A percentile compares a stretch with the other conserved stretches of the same genome.
phyloP scores from a whole-genome alignment of 176 grass and related monocot species.

The Carex scoparia region DNA sequence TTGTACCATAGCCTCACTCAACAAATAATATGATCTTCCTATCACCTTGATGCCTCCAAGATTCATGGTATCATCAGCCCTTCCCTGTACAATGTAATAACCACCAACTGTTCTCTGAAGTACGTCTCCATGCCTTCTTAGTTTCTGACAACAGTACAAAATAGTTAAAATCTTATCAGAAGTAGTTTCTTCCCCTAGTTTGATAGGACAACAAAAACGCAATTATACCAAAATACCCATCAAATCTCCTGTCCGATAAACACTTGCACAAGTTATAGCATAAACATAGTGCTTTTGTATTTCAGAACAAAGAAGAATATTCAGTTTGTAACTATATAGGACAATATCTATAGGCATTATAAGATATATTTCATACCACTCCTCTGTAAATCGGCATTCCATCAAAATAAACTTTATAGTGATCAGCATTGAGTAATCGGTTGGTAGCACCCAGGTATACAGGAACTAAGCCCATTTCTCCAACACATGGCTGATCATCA shows the following conservation, averaged over 20 bases:
- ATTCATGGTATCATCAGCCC: slow-evolving; percentile 98
- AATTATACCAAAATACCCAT: background rate
- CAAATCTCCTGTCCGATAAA: background rate
- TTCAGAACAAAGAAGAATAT: background rate
- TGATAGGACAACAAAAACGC: background rate
- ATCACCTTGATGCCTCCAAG: slow-evolving; percentile 94
- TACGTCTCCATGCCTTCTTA: slow-evolving; percentile 89
- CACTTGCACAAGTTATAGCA: background rate
- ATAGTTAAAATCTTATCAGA: background rate
- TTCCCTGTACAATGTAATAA: slow-evolving; percentile 83
- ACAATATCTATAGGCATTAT: background rate
- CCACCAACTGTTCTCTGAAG: slow-evolving; percentile 82
- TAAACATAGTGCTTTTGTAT: background rate
- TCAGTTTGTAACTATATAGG: background rate
- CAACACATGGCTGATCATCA: slow-evolving; percentile 77
- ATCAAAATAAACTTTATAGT: slow-evolving; percentile 95
- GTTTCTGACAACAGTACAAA: slow-evolving; percentile 39
- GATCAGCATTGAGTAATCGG: slow-evolving; percentile 64
- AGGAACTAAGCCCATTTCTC: slow-evolving; percentile 90
- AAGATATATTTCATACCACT: slow-evolving; percentile 41
- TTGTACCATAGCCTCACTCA: no score
- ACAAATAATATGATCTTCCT: background rate
- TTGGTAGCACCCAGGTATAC: slow-evolving; percentile 67
- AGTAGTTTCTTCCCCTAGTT: background rate
- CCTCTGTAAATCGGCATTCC: slow-evolving; percentile 88